Evolutionary conservation across 352 stramenopile genomes (phyloP).

Genomic region (Globisporangium okanoganense): DNA sequence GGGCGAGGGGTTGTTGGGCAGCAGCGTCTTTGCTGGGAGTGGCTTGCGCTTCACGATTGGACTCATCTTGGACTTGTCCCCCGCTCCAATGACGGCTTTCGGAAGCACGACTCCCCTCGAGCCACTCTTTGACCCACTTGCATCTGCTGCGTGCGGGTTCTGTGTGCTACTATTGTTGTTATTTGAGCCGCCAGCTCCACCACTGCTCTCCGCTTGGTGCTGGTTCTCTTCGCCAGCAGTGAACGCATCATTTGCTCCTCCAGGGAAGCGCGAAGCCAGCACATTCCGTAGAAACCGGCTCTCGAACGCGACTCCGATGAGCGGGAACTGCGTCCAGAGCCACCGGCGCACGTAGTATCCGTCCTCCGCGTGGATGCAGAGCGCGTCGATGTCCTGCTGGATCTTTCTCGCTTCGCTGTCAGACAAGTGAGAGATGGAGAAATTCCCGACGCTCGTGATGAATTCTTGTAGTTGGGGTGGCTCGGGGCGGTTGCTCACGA

Average conservation of each 20-base stretch:
- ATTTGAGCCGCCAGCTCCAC: too few relatives aligned
- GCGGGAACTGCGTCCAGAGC: conserved; percentile 86
- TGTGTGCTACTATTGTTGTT: not conserved
- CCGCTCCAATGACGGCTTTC: not conserved
- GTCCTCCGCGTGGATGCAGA: conserved; percentile 59
- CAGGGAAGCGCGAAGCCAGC: conserved; percentile 13
- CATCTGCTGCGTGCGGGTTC: not conserved
- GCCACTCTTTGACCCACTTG: not conserved
- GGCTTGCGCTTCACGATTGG: conserved; percentile 13
- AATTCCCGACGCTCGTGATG: conserved; percentile 55
- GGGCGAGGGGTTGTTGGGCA: conserved; percentile 8
- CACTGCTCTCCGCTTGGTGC: not conserved
- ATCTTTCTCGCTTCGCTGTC: conserved; percentile 51
- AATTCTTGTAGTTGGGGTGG: conserved; percentile 75
- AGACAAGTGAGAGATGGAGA: conserved; percentile 41
- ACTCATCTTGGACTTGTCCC: conserved; percentile 10
- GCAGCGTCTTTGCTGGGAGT: not conserved
- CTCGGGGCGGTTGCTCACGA: conserved; percentile 38
- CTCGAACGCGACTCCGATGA: conserved; percentile 75
- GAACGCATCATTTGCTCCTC: not conserved
- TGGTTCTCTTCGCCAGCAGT: conserved; percentile 1
- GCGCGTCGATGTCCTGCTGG: conserved; percentile 58
- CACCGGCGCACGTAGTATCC: conserved; percentile 77
- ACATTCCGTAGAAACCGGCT: conserved; percentile 49
- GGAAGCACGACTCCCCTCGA: not conserved